Conservation (phyloP, 1,139 yeast genomes). For the Saccharomycopsis hybrid region DNA sequence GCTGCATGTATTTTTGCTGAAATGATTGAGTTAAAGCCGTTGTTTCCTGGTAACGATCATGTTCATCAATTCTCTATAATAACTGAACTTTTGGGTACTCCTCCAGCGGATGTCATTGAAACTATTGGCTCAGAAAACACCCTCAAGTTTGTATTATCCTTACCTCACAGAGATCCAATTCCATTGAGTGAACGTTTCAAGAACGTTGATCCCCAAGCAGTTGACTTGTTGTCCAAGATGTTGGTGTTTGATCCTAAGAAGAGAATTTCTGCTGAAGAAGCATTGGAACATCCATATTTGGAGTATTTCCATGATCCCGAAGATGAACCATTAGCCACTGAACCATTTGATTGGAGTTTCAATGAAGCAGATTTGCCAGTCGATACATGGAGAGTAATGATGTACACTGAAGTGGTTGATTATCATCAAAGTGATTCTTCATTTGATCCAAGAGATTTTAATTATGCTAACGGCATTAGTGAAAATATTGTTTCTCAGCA, state of each 20-base stretch:
- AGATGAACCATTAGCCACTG: conserved; percentile 93
- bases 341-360: conserved; percentile 95
- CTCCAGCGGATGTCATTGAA: conserved; percentile 92
- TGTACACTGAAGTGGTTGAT: conserved; percentile 94
- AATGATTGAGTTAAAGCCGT: conserved; percentile 98
- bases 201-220: conserved; percentile 79
- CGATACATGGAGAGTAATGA: conserved; percentile 98
- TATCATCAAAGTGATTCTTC: conserved; percentile 47
- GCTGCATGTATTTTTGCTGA: conserved; percentile 99
- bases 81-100: conserved; percentile 92
- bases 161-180: conserved; percentile 88
- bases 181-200: conserved; percentile 80
- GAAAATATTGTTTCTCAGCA: conserved; percentile 14
- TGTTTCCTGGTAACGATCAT: conserved; percentile 97
- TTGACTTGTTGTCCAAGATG: conserved; percentile 84
- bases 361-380: conserved; percentile 97
- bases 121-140: conserved; percentile 96
- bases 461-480: conserved; percentile 12
- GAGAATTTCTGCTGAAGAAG: conserved; percentile 88
- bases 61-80: conserved; percentile 96
- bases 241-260: conserved; percentile 90
- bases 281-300: conserved; percentile 84
- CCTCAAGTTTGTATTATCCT: conserved; percentile 82
- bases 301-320: conserved; percentile 98
- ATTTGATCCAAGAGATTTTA: conserved; percentile 6